phyloP scores from a whole-genome alignment of 2,329 filamentous ascomycete genomes.

The Colletotrichum musicola region DNA sequence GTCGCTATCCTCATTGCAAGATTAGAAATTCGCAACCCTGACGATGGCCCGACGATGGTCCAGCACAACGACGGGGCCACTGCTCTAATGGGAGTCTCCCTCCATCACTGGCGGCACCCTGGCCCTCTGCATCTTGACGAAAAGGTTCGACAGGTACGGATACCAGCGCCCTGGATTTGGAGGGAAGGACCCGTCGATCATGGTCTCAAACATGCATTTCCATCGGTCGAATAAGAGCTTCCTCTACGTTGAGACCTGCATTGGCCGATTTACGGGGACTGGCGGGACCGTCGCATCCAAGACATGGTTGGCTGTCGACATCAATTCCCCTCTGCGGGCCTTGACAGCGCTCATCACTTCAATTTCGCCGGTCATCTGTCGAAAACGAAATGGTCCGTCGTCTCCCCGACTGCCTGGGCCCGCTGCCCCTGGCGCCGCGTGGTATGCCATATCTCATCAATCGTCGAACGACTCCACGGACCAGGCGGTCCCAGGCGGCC shows the following conservation, averaged over 20 bases:
- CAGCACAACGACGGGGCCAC: too few relatives aligned
- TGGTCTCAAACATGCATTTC: conserved; percentile 36
- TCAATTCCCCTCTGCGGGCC: conserved; percentile 19
- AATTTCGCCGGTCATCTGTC: background rate
- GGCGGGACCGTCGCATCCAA: conserved; percentile 29
- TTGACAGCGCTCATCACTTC: conserved; percentile 5
- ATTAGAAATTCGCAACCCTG: conserved; percentile 2
- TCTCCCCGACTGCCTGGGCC: conserved; percentile 3
- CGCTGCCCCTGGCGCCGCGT: conserved; percentile 17
- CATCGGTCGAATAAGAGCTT: conserved; percentile 34
- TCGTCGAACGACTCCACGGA: conserved; percentile 24
- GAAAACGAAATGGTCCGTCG: conserved; percentile 1
- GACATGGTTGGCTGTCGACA: conserved; percentile 4
- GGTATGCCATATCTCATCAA: conserved; percentile 14
- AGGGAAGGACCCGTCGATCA: conserved; percentile 43
- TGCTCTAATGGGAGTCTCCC: background rate
- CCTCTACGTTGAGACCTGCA: conserved; percentile 33
- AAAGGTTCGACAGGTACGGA: conserved; percentile 25
- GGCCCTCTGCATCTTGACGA: conserved; percentile 6
- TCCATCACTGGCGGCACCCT: conserved; percentile 1
- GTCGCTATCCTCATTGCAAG: conserved; percentile 2
- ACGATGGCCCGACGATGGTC: background rate
- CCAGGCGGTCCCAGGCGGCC: conserved; percentile 15
- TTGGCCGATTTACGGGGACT: conserved; percentile 33
- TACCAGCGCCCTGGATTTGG: conserved; percentile 41